Base-by-base conservation (phyloP, 2,329 filamentous ascomycete species). In the Ilyonectria mors-panacis region DNA sequence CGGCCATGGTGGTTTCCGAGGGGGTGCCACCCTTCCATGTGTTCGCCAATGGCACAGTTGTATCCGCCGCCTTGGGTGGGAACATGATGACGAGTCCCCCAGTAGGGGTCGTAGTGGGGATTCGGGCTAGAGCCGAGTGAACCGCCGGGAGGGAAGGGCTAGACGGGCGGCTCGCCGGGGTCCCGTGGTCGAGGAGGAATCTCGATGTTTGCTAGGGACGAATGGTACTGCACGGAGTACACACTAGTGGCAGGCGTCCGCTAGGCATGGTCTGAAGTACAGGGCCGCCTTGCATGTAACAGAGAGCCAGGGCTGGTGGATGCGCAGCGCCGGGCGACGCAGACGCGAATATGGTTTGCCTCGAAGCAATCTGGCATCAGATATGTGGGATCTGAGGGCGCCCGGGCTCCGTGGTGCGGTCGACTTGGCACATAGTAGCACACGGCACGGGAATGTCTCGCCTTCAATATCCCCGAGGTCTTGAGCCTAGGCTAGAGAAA, bases 81-180 rank as follows among this genome's bases (percentile, higher is more conserved):
- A 73, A 62, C 76, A 66, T 65, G 74, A 76, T 78, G 77, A 79
- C 74, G 77, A 79, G 71, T 78, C 74, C 72, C 63, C 71, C 70
- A 73, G 74, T 76, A 75, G 73, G 74, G 71, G 78, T 74, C 67
- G 69, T 57, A 73, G 74, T 79, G 79, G 77, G 71, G 73, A 73
- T 75, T 80, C 76, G 77, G 78, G 75, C 76, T 79, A 72, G 74
- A 81, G 79, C 81, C 81, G 81, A 81, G 73, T 75, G 75, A 80
- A 78, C 76, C 77, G 78, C 79, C 78, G 74, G 72, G 74, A 76
- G 74, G 67, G 74, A 73, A 70, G 73, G 70, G 69, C 65, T 72
- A 66, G 54, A 60, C 60, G 67, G 72, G 62, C 66, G 68, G 70
- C 68, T 73, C 63, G 63, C 71, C 65, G 65, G 74, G 73, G 65